Evolutionary conservation across 1,284 basidiomycete species (phyloP).

Genomic region (Hortiboletus rubellus): DNA sequence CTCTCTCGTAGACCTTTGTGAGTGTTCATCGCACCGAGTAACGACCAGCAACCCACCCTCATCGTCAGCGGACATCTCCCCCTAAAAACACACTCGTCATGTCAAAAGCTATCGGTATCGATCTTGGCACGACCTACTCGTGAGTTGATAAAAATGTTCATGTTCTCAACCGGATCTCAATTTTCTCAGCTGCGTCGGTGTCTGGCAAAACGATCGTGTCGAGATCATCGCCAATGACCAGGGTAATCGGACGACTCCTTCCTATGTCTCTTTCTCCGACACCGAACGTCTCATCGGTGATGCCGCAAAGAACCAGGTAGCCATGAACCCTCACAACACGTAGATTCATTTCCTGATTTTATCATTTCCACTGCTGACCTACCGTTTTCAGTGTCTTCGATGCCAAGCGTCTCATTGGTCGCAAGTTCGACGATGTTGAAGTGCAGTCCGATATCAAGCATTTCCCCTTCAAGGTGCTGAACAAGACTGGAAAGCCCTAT

Average conservation of each 20-base stretch:
- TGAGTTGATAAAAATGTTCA: conserved; percentile 38
- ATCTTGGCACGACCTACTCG: conserved; percentile 87
- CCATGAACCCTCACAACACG: conserved; percentile 83
- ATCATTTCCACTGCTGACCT: conserved; percentile 7
- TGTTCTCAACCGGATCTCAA: conserved; percentile 7
- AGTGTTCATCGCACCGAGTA: conserved; percentile 11
- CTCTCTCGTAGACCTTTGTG: conserved; percentile 18
- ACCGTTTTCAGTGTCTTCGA: conserved; percentile 67
- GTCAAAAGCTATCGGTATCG: conserved; percentile 92
- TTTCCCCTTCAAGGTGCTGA: conserved; percentile 90
- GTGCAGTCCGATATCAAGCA: conserved; percentile 96
- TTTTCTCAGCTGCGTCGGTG: conserved; percentile 74
- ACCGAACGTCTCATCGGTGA: conserved; percentile 94
- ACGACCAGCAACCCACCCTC: neutral
- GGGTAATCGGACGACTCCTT: conserved; percentile 96
- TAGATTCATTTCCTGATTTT: conserved; percentile 33
- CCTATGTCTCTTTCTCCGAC: conserved; percentile 92
- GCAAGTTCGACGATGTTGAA: conserved; percentile 82
- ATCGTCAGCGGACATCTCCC: conserved; percentile 1
- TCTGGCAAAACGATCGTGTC: conserved; percentile 98
- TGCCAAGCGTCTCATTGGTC: conserved; percentile 88
- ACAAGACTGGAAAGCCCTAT: conserved; percentile 85
- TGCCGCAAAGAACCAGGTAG: conserved; percentile 95
- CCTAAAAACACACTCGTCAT: conserved; percentile 25
- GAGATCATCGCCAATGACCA: conserved; percentile 99